phyloP scores from a whole-genome alignment of 2,329 filamentous ascomycete genomes.

The Tricladium varicosporioides region DNA sequence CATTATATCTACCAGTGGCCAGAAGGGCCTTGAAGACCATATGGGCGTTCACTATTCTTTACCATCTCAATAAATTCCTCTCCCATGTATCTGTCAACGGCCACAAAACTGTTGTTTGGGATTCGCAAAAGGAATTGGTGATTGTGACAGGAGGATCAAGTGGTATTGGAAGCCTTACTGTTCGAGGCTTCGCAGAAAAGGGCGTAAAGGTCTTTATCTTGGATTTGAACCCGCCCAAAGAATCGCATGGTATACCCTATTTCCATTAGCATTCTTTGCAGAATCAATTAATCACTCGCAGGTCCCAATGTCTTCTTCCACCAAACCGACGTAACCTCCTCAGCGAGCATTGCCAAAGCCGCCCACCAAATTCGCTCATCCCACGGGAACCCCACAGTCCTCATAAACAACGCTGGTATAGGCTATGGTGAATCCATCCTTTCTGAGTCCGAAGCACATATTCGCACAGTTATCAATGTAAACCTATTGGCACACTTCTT shows the following conservation, averaged over 20 bases:
- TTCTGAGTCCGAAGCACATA: slow-evolving; percentile 40
- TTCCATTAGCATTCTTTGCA: slow-evolving; percentile 47
- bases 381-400: slow-evolving; percentile 37
- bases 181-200: slow-evolving; percentile 57
- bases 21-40: not conserved
- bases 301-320: slow-evolving; percentile 38
- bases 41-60: not conserved
- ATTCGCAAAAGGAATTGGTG: slow-evolving; percentile 66
- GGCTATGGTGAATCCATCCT: slow-evolving; percentile 46
- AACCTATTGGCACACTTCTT: slow-evolving; percentile 51
- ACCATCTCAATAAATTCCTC: not conserved
- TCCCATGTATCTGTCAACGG: not conserved
- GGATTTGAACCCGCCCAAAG: slow-evolving; percentile 61
- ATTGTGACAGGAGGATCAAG: slow-evolving; percentile 70
- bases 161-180: slow-evolving; percentile 66
- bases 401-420: slow-evolving; percentile 42
- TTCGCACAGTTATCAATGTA: slow-evolving; percentile 49
- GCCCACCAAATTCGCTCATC: slow-evolving; percentile 41
- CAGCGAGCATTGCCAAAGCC: slow-evolving; percentile 37
- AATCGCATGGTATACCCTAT: slow-evolving; percentile 32
- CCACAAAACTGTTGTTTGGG: slow-evolving; percentile 21
- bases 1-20: not conserved
- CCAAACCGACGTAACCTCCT: slow-evolving; percentile 36
- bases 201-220: slow-evolving; percentile 66
- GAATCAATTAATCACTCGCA: slow-evolving; percentile 2